Conservation (phyloP, 208 protist species). For the Balamuthia mandrillaris region DNA sequence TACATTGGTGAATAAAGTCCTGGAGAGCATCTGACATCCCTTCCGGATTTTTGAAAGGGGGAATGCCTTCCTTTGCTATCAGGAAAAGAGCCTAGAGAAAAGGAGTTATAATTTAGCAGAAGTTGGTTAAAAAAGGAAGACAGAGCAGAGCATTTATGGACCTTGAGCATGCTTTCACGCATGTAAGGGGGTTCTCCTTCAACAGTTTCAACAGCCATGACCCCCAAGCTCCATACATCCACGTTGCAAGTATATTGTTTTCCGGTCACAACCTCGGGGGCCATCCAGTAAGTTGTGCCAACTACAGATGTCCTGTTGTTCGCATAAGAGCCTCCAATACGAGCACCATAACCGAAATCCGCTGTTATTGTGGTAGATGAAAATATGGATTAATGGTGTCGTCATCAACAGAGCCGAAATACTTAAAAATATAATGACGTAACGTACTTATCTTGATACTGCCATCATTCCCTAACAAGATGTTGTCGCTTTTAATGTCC, state of each 20-base stretch:
- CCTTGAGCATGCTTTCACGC: background rate
- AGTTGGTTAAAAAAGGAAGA: background rate
- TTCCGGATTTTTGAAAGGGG: constrained; percentile 1
- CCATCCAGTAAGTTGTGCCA: constrained; percentile 76
- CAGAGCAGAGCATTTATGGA: background rate
- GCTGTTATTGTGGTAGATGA: background rate
- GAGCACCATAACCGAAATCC: constrained; percentile 20
- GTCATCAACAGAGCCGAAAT: background rate
- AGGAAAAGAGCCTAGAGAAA: background rate
- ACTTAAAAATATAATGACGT: background rate
- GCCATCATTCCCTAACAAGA: constrained; percentile 58
- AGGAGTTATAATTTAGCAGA: background rate
- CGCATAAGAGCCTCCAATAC: background rate
- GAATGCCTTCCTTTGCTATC: background rate
- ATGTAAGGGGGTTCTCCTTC: constrained; percentile 29
- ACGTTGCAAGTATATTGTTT: background rate
- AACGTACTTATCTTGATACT: constrained; percentile 65
- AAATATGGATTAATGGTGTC: background rate
- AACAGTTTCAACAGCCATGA: background rate
- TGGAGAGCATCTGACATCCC: background rate
- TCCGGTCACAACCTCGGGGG: constrained; percentile 55
- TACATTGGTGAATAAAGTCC: background rate
- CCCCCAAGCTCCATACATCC: background rate
- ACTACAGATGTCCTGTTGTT: constrained; percentile 64
- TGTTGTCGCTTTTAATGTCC: constrained; percentile 80